Evolutionary conservation across 2,329 filamentous ascomycete species (phyloP).

Genomic region (Periconia sp.): DNA sequence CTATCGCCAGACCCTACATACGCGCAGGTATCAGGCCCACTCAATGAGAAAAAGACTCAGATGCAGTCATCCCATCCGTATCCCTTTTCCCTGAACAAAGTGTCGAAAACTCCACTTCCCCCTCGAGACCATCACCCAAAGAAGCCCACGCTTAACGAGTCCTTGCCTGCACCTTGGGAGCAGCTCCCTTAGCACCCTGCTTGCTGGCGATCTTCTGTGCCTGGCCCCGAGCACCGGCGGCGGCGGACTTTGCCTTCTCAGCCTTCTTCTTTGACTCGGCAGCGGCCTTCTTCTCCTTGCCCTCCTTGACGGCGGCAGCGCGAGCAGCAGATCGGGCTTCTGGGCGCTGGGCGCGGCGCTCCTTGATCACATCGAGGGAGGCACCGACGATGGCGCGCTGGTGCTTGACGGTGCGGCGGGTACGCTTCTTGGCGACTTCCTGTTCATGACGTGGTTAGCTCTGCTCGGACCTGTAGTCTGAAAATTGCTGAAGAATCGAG

Average conservation of each 20-base stretch:
- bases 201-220: constrained; percentile 85
- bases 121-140: constrained; percentile 25
- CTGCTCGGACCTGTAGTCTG: constrained; percentile 2
- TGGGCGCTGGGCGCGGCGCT: constrained; percentile 92
- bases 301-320: constrained; percentile 88
- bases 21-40: constrained; percentile 30
- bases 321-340: constrained; percentile 94
- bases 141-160: constrained; percentile 70
- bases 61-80: constrained; percentile 38
- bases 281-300: constrained; percentile 97
- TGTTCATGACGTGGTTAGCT: constrained; percentile 55
- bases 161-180: constrained; percentile 82
- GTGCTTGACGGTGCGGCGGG: constrained; percentile 95
- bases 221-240: constrained; percentile 76
- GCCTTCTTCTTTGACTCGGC: constrained; percentile 94
- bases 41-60: constrained; percentile 28
- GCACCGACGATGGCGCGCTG: constrained; percentile 99
- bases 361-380: constrained; percentile 99
- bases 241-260: constrained; percentile 95
- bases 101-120: constrained; percentile 12
- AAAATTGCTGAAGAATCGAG: not conserved
- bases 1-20: constrained; percentile 38
- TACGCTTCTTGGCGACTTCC: constrained; percentile 99
- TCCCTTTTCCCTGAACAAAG: constrained; percentile 35
- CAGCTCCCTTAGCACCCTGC: constrained; percentile 93